Conservation (phyloP, 2,329 filamentous ascomycete species). For the Fusarium tjaetaba region DNA sequence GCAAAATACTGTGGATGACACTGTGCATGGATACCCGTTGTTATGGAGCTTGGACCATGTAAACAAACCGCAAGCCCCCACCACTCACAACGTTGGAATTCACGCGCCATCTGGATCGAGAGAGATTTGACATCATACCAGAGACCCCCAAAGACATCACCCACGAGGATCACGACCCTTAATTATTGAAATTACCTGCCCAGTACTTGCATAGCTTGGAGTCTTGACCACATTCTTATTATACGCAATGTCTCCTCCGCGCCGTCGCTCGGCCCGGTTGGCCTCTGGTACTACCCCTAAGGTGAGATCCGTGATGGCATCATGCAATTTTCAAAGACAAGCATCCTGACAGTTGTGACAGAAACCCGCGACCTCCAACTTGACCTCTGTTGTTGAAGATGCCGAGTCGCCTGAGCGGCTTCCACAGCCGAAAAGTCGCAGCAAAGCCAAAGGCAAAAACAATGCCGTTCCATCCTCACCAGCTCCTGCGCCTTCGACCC, state of each 20-base stretch:
- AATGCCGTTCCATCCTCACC: constrained; percentile 50
- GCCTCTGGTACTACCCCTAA: constrained; percentile 50
- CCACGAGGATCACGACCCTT: constrained; percentile 38
- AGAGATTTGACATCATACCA: constrained; percentile 46
- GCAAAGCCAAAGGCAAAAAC: constrained; percentile 22
- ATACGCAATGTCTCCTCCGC: constrained; percentile 52
- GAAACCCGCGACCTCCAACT: constrained; percentile 48
- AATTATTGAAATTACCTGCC: constrained; percentile 37
- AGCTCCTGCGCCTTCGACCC: constrained; percentile 60
- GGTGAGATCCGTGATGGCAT: constrained; percentile 45
- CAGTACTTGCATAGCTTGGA: constrained; percentile 26
- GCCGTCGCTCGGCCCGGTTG: constrained; percentile 58
- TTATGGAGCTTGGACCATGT: constrained; percentile 45
- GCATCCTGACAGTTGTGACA: constrained; percentile 31
- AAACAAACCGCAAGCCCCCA: constrained; percentile 43
- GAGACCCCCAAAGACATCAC: constrained; percentile 36
- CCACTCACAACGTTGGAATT: constrained; percentile 32
- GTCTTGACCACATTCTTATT: constrained; percentile 19
- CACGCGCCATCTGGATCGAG: constrained; percentile 33
- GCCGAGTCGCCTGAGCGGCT: constrained; percentile 51
- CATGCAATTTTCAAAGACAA: constrained; percentile 7
- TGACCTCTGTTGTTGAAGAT: constrained; percentile 57
- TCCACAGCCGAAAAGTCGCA: constrained; percentile 41
- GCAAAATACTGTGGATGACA: neutral
- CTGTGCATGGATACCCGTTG: constrained; percentile 31